Percentiles rank a stretch among this genome's conserved stretches.
These are phyloP conservation scores for Sarocladium oryzae DNA, from an alignment of 2,329 filamentous ascomycete species.

Conservation along the genomic window DNA sequence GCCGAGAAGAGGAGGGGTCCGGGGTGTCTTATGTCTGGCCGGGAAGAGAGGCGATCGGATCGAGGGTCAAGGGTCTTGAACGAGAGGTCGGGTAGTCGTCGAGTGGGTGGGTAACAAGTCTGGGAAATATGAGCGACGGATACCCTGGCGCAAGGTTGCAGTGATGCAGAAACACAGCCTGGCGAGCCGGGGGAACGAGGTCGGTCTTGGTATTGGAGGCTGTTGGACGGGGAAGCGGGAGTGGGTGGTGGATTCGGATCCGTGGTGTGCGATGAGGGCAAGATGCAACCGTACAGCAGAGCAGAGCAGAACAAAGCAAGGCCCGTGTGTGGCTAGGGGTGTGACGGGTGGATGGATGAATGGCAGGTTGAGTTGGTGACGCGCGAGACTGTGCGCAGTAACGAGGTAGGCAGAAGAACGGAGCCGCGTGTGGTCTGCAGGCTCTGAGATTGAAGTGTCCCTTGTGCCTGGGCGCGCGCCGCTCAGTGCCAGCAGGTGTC, in stretches of 20 bases:
- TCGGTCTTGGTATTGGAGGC: not conserved
- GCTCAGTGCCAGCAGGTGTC: not conserved
- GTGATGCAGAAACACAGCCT: constrained; percentile 7
- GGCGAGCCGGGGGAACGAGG: not conserved
- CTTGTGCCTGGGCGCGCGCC: not conserved
- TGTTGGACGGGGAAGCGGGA: constrained; percentile 2
- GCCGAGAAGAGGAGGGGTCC: constrained; percentile 5
- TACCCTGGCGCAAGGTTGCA: constrained; percentile 6
- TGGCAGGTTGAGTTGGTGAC: not conserved
- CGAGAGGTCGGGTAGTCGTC: not conserved
- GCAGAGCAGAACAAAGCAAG: not conserved
- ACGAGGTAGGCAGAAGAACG: not conserved
- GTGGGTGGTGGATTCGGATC: not conserved
- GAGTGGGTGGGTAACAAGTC: not conserved
- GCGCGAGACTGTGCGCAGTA: constrained; percentile 5
- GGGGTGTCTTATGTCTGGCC: constrained; percentile 5
- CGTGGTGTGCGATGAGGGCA: not conserved
- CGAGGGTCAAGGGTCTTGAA: constrained; percentile 1
- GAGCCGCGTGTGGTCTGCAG: constrained; percentile 1
- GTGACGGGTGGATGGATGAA: not conserved
- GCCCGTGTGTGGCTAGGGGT: not conserved
- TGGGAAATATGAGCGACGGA: not conserved
- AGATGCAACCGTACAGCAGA: not conserved
- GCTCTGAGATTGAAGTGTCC: not conserved
- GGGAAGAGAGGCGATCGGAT: constrained; percentile 1